Conservation (phyloP, 352 stramenopile genomes). For the Albugo laibachii region DNA sequence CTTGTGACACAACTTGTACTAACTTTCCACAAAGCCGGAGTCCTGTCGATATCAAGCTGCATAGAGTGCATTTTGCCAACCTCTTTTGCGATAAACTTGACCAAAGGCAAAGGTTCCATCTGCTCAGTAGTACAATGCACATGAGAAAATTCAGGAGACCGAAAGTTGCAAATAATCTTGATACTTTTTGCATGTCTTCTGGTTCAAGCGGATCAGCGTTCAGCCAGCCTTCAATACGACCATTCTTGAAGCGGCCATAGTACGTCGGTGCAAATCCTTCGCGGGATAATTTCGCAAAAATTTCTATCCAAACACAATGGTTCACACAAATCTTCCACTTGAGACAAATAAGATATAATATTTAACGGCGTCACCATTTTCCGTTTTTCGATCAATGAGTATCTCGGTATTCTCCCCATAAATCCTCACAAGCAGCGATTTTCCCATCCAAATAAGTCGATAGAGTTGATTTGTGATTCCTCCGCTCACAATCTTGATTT, state of each 20-base stretch:
- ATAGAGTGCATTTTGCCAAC: conserved; percentile 79
- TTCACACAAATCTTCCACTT: conserved; percentile 3
- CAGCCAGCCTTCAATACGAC: conserved; percentile 82
- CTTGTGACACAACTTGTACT: neutral
- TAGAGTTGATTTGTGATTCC: conserved; percentile 89
- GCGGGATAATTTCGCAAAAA: conserved; percentile 70
- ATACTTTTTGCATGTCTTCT: conserved; percentile 62
- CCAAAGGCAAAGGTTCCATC: conserved; percentile 52
- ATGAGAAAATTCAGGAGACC: neutral
- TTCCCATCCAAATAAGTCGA: conserved; percentile 45
- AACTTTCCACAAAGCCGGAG: conserved; percentile 45
- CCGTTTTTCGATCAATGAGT: conserved; percentile 82
- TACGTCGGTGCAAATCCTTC: conserved; percentile 77
- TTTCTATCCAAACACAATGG: conserved; percentile 17
- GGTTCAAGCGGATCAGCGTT: conserved; percentile 65
- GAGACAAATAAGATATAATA: neutral
- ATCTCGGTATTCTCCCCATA: conserved; percentile 87
- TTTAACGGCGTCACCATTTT: conserved; percentile 54
- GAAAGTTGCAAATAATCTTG: neutral
- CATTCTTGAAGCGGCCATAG: conserved; percentile 82
- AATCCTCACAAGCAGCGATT: conserved; percentile 46
- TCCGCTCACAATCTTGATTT: conserved; percentile 71
- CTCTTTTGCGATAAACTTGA: conserved; percentile 73
- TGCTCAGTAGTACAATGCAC: conserved; percentile 2
- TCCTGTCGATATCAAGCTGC: conserved; percentile 36